Base-by-base conservation (phyloP, 352 stramenopile species). In the Globisporangium okanoganense region DNA sequence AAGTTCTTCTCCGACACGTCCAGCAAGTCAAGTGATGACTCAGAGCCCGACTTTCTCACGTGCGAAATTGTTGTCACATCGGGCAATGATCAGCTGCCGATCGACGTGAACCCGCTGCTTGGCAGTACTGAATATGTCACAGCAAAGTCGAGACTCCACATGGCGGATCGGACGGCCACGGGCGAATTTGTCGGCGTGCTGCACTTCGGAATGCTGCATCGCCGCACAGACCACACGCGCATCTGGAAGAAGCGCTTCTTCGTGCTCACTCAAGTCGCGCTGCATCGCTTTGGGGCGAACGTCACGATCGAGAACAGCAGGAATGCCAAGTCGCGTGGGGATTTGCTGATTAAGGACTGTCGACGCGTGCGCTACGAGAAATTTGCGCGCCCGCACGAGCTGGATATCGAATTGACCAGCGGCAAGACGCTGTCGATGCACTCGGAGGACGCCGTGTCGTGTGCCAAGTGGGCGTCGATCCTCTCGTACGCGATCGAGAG, bases 231-330 rank as follows among this genome's bases (percentile, higher is more conserved):
- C n/a, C 64, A 73, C 24, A 71, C 61, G 7, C 69, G 72, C 49
- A 61, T 75, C 16, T 79, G 72, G 72, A 73, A 71, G 49, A 75
- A 72, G 51, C 66, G 72, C 24, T 79, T 77, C 25, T 79, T 77
- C 45, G 72, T 79, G 59, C 69, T 79, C 36, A 79, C 72, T 3
- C 72, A 79, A 36, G 66, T 76, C 38, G 69, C 72, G 16, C 62
- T 79, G 38, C 72, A 79, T 51, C 66, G 72, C 6, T 79, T 79
- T 44, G 69, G 71, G 12, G 36, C 56, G 1, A 36, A 56, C 16
- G 64, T 75, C 33, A 73, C 63, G 20, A 43, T 77, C 3, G 50
- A 58, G 6, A 73, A 35, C 13, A 58, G 70, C 18, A 47, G 51
- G 14, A 57, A 40, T 1, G 56, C 57, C 58, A 75, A 72, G 29